These are phyloP conservation scores for Atkinsonella hypoxylon DNA, from an alignment of 2,329 filamentous ascomycete genomes.

Conservation along the genomic window DNA sequence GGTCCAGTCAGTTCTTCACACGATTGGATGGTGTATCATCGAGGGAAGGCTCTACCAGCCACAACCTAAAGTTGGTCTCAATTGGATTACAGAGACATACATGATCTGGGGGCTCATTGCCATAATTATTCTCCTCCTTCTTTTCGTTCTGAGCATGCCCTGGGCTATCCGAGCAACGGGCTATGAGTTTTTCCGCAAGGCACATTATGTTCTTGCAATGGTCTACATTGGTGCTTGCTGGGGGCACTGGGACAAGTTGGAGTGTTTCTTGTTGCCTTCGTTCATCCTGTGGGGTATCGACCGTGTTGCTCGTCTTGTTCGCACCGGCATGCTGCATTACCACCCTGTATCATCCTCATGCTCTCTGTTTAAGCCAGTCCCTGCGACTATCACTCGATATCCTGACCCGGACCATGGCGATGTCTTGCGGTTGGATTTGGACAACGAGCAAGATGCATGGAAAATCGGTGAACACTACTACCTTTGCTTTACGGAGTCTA, in stretches of 20 bases:
- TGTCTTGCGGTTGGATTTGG: slow-evolving; percentile 54
- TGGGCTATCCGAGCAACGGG: slow-evolving; percentile 52
- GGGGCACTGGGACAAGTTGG: slow-evolving; percentile 58
- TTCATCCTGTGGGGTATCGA: slow-evolving; percentile 55
- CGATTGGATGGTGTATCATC: slow-evolving; percentile 57
- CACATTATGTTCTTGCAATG: slow-evolving; percentile 61
- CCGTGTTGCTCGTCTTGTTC: slow-evolving; percentile 43
- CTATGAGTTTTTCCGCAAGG: slow-evolving; percentile 67
- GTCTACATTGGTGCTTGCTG: slow-evolving; percentile 66
- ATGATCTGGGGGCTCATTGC: slow-evolving; percentile 64
- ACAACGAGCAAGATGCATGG: slow-evolving; percentile 50
- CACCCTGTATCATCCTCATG: slow-evolving; percentile 28
- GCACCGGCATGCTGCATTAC: slow-evolving; percentile 50
- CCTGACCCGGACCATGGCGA: slow-evolving; percentile 44
- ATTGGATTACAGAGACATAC: slow-evolving; percentile 52
- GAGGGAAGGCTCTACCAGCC: slow-evolving; percentile 58
- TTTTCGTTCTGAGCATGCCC: slow-evolving; percentile 46
- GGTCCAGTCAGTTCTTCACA: slow-evolving; percentile 55
- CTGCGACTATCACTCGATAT: slow-evolving; percentile 35
- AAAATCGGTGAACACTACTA: slow-evolving; percentile 60
- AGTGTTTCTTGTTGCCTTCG: slow-evolving; percentile 56
- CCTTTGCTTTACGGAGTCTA: slow-evolving; percentile 52
- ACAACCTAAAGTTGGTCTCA: slow-evolving; percentile 45
- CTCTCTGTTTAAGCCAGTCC: slow-evolving; percentile 40
- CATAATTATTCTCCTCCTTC: slow-evolving; percentile 47